A percentile compares a stretch with the other conserved stretches of the same genome.
These are phyloP conservation scores for Parmelia sp. DNA, from an alignment of 495 filamentous ascomycete species.

Conservation along the genomic window DNA sequence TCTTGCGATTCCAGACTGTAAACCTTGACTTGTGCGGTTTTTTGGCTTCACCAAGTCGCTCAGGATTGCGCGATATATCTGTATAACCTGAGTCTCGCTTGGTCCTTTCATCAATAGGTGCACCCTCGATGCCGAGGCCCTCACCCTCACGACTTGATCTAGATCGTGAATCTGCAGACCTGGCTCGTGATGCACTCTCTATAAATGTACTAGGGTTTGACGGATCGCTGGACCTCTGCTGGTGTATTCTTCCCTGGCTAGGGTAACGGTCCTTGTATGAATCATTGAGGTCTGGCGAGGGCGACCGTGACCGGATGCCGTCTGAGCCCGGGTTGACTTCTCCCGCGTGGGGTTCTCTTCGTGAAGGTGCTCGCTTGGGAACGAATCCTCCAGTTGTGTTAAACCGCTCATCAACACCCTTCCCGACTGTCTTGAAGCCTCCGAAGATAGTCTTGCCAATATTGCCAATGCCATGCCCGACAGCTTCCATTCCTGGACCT, in stretches of 20 bases:
- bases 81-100: slow-evolving; percentile 6
- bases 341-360: not conserved
- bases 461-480: slow-evolving; percentile 58
- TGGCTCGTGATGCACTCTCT: slow-evolving; percentile 10
- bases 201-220: slow-evolving; percentile 9
- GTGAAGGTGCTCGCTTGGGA: not conserved
- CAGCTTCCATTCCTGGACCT: slow-evolving; percentile 37
- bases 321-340: not conserved
- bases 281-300: not conserved
- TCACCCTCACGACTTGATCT: not conserved
- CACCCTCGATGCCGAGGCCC: slow-evolving; percentile 16
- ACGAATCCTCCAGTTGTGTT: slow-evolving; percentile 8
- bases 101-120: not conserved
- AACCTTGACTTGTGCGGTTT: slow-evolving; percentile 31
- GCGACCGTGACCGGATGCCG: slow-evolving; percentile 1
- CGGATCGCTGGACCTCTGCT: not conserved
- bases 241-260: not conserved
- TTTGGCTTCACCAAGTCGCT: slow-evolving; percentile 11
- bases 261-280: slow-evolving; percentile 2
- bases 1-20: slow-evolving; percentile 40
- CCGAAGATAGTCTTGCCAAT: slow-evolving; percentile 51
- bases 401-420: slow-evolving; percentile 13
- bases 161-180: not conserved
- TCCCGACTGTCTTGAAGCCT: slow-evolving; percentile 39
- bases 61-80: slow-evolving; percentile 8